phyloP scores from a whole-genome alignment of 2,329 filamentous ascomycete species.

The Knufia fluminis region DNA sequence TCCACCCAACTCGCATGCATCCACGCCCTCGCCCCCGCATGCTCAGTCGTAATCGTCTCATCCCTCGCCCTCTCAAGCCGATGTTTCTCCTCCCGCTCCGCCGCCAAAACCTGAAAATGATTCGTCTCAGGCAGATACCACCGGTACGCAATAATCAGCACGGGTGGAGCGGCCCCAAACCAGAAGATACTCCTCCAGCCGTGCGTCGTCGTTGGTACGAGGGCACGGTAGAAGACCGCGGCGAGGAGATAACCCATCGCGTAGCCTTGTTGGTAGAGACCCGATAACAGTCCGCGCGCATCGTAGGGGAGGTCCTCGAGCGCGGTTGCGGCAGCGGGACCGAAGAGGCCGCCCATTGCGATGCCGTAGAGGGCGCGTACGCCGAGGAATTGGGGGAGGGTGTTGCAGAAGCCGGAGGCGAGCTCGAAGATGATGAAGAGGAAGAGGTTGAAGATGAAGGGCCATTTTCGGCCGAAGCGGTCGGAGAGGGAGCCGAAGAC shows the following conservation, averaged over 20 bases:
- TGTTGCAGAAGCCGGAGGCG: constrained; percentile 49
- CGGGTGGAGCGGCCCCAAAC: constrained; percentile 73
- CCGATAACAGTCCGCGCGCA: constrained; percentile 50
- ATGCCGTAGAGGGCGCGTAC: constrained; percentile 52
- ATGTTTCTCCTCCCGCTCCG: constrained; percentile 13
- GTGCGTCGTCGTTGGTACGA: constrained; percentile 60
- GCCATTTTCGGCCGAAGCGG: constrained; percentile 47
- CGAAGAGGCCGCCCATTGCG: constrained; percentile 54
- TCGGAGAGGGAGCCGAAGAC: constrained; percentile 46
- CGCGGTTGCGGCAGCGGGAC: constrained; percentile 51
- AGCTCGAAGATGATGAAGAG: constrained; percentile 53
- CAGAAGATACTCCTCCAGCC: constrained; percentile 78
- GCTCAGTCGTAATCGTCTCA: not conserved
- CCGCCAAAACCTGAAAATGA: constrained; percentile 44
- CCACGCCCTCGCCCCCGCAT: constrained; percentile 8
- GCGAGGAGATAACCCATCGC: constrained; percentile 53
- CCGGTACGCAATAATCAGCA: constrained; percentile 70
- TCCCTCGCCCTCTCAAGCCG: not conserved
- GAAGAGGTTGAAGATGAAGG: constrained; percentile 50
- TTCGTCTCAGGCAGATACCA: constrained; percentile 69
- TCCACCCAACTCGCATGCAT: constrained; percentile 4
- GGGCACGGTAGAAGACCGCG: constrained; percentile 40
- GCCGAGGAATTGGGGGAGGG: constrained; percentile 48
- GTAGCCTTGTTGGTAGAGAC: constrained; percentile 55
- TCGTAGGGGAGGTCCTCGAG: constrained; percentile 51